phyloP scores from a whole-genome alignment of 352 stramenopile genomes.

The Pythium graminicola region DNA sequence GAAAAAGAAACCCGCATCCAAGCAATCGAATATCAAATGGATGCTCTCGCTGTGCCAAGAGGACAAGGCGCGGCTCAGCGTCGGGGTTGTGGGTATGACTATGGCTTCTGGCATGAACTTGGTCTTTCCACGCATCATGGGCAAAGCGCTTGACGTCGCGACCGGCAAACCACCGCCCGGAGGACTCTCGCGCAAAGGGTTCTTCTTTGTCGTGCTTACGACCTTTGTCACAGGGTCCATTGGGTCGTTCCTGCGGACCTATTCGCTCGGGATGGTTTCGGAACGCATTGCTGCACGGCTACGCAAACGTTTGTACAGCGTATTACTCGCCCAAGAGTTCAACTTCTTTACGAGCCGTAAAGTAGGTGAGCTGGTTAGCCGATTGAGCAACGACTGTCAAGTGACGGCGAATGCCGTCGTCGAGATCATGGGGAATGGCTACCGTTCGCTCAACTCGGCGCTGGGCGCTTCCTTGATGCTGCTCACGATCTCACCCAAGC shows the following conservation, averaged over 20 bases:
- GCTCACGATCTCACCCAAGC: conserved; percentile 82
- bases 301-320: conserved; percentile 62
- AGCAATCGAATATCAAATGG: conserved; percentile 50
- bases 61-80: conserved; percentile 55
- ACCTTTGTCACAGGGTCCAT: conserved; percentile 81
- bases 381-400: conserved; percentile 83
- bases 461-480: conserved; percentile 86
- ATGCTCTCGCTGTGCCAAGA: conserved; percentile 61
- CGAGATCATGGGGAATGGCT: conserved; percentile 80
- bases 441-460: conserved; percentile 85
- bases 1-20: background rate
- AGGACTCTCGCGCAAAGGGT: conserved; percentile 75
- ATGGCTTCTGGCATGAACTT: conserved; percentile 86
- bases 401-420: conserved; percentile 86
- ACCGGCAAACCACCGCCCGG: conserved; percentile 62
- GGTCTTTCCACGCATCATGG: conserved; percentile 85
- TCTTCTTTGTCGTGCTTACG: conserved; percentile 76
- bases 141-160: conserved; percentile 83
- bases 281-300: conserved; percentile 81
- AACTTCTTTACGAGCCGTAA: conserved; percentile 79
- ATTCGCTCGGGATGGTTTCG: conserved; percentile 85
- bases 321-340: conserved; percentile 75
- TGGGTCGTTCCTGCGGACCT: conserved; percentile 83
- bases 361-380: conserved; percentile 80
- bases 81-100: conserved; percentile 74